phyloP scores from a whole-genome alignment of 805 yeast genomes.

The Spathaspora boniae region DNA sequence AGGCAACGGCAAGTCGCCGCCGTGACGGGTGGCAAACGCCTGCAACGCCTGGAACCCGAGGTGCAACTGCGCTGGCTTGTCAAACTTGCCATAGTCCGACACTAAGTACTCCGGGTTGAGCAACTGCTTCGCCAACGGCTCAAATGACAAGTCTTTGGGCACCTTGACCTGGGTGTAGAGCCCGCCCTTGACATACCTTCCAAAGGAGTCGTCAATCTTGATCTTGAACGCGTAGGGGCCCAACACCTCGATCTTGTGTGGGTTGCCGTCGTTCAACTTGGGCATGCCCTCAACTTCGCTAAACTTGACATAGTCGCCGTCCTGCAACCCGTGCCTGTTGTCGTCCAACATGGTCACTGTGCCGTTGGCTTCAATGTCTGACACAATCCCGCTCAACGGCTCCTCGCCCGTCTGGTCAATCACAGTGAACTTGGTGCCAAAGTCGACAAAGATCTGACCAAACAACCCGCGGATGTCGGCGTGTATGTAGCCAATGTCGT shows the following conservation, averaged over 20 bases:
- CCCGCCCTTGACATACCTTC: conserved; percentile 78
- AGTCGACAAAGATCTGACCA: conserved; percentile 85
- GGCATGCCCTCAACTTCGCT: conserved; percentile 81
- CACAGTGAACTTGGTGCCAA: conserved; percentile 77
- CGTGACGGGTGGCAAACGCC: conserved; percentile 61
- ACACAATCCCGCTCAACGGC: conserved; percentile 79
- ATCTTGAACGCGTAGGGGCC: conserved; percentile 95
- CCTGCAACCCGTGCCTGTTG: conserved; percentile 88
- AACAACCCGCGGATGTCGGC: conserved; percentile 85
- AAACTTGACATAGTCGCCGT: conserved; percentile 86
- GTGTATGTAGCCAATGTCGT: conserved; percentile 73
- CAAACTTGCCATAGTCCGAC: conserved; percentile 93
- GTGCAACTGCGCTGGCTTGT: conserved; percentile 86
- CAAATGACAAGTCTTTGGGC: conserved; percentile 62
- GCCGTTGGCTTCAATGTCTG: conserved; percentile 84
- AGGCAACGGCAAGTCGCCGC: conserved; percentile 72
- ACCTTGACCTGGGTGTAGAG: conserved; percentile 88
- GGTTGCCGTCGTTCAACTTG: conserved; percentile 66
- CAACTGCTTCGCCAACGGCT: conserved; percentile 62
- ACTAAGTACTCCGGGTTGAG: conserved; percentile 71
- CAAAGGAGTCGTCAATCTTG: conserved; percentile 51
- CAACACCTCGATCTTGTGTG: conserved; percentile 73
- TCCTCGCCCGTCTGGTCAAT: conserved; percentile 92
- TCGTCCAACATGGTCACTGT: conserved; percentile 93
- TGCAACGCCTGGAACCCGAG: conserved; percentile 88